Conservation (phyloP, 2,329 filamentous ascomycete species). For the Calonectria montana region DNA sequence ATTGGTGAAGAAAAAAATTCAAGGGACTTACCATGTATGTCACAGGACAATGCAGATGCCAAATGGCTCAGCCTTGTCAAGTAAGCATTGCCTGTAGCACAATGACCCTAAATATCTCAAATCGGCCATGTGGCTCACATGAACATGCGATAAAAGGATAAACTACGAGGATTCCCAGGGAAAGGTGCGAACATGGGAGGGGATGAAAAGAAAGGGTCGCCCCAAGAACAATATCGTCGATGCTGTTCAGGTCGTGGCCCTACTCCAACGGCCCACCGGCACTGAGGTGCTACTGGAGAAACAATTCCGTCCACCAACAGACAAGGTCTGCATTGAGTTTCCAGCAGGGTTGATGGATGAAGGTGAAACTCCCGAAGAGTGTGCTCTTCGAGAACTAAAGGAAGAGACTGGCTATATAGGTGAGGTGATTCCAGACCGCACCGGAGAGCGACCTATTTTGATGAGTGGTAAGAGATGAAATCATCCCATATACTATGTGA, state of each 20-base stretch:
- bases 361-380: slow-evolving; percentile 69
- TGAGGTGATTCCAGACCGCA: slow-evolving; percentile 46
- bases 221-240: slow-evolving; percentile 72
- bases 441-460: slow-evolving; percentile 5
- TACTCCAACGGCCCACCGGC: slow-evolving; percentile 67
- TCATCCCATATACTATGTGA: slow-evolving; percentile 28
- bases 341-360: slow-evolving; percentile 73
- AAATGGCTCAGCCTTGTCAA: slow-evolving; percentile 23
- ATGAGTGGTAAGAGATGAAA: slow-evolving; percentile 6
- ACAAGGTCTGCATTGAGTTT: slow-evolving; percentile 70
- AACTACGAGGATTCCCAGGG: slow-evolving; percentile 74
- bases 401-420: slow-evolving; percentile 77
- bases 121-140: neutral
- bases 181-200: slow-evolving; percentile 74
- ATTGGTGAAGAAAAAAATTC: neutral
- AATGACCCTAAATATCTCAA: neutral
- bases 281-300: slow-evolving; percentile 73
- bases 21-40: neutral
- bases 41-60: slow-evolving; percentile 10
- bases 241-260: slow-evolving; percentile 78
- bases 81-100: neutral
- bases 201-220: slow-evolving; percentile 76
- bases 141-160: slow-evolving; percentile 58
- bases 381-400: slow-evolving; percentile 71
- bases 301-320: slow-evolving; percentile 73